Evolutionary conservation across 2,329 filamentous ascomycete genomes (phyloP), one percentile per base, ranked within the genome.

Genomic region (Zarea fungicola): DNA sequence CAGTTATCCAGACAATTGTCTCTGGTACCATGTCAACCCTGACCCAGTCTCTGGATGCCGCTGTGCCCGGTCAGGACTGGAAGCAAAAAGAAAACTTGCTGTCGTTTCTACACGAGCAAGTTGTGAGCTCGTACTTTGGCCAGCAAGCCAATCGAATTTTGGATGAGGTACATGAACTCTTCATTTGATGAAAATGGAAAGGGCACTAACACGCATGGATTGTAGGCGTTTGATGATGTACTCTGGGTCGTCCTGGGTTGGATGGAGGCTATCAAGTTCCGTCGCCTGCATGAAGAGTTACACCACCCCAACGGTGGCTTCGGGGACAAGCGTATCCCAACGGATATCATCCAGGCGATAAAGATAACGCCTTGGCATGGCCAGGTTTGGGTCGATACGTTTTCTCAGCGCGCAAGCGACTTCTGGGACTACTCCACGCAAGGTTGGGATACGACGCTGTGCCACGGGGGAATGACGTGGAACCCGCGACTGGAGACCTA

Each of bases 191-290:
- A 28, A 16, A 7, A 8, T 3, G 5, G 1, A 3, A 28, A 21
- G 10, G 13, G 21, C 37, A 22, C 53, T 54, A 44, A 57, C 13
- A 7, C 13, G 9, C n/a, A n/a, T 6, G 6, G 3, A 19, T 22
- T 16, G 1, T 74, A 93, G 72, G 92, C 92, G 0, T 95, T 85
- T 63, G 92, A 96, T 62, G 92, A 97, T 64, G 95, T 96, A 71
- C 78, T 96, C 3, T 97, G 92, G 92, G 89, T 96, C 1, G 89
- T 95, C 3, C 75, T 97, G 31, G 89, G 86, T 54, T 96, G 92
- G 91, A 71, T 96, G 45, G 89, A 96, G 62, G 81, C 80, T 42
- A 78, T 90, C 54, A 83, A 86, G 56, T 90, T 95, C 61, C 80
- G 92, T 44, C 71, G 81, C 26, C 69, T 77, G n/a, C 89, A 95